phyloP scores from a whole-genome alignment of 2,329 filamentous ascomycete species.

The Aspergillus pseudoglaucus region DNA sequence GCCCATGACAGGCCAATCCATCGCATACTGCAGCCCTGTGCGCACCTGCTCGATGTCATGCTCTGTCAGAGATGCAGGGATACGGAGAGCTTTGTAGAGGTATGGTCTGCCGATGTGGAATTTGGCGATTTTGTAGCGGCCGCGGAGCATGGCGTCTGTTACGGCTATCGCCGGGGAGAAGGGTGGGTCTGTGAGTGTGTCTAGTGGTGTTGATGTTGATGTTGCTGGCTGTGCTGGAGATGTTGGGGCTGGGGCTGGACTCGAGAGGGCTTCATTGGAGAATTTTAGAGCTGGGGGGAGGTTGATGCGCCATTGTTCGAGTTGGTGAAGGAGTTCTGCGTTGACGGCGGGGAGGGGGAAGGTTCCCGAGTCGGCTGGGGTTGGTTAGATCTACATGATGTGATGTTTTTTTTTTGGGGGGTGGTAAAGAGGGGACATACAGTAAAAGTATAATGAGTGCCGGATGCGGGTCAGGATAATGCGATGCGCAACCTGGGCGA shows the following conservation, averaged over 20 bases:
- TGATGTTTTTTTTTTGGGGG: not conserved
- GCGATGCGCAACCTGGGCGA: constrained; percentile 51
- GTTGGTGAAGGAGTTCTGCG: constrained; percentile 48
- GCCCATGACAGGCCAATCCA: constrained; percentile 36
- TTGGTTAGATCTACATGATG: constrained; percentile 2
- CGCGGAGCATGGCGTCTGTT: constrained; percentile 33
- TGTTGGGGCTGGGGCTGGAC: constrained; percentile 16
- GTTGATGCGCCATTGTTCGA: constrained; percentile 50
- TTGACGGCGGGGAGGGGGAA: constrained; percentile 45
- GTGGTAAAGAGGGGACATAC: constrained; percentile 14
- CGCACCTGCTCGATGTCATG: constrained; percentile 35
- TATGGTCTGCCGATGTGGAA: constrained; percentile 38
- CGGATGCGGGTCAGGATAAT: constrained; percentile 51
- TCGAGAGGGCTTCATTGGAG: constrained; percentile 23
- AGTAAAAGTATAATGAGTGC: constrained; percentile 46
- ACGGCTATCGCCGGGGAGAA: constrained; percentile 29
- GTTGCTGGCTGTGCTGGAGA: constrained; percentile 12
- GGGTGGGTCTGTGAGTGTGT: constrained; percentile 15
- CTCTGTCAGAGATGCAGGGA: constrained; percentile 29
- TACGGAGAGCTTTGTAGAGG: constrained; percentile 38
- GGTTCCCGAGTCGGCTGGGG: constrained; percentile 34
- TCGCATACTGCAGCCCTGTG: constrained; percentile 33
- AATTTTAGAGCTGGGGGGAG: constrained; percentile 46
- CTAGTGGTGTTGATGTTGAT: constrained; percentile 13
- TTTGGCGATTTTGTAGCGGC: constrained; percentile 32